Percentiles rank a stretch among this genome's conserved stretches.
Conservation (phyloP, 257 asterid genomes). For the Petrea volubilis region DNA sequence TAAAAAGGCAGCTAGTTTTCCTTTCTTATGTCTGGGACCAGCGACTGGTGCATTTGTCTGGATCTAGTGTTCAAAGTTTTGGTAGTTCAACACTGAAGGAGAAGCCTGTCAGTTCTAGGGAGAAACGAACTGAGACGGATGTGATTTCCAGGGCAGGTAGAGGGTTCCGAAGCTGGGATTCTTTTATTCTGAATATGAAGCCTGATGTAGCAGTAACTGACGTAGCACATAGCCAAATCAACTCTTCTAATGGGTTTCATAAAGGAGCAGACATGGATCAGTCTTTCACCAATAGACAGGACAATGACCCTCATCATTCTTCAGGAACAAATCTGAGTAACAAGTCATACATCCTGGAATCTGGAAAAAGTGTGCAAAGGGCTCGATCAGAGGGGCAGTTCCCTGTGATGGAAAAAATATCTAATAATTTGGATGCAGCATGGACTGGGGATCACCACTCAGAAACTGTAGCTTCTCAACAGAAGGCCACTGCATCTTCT, state of each 20-base stretch:
- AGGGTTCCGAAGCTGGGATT: conserved; percentile 66
- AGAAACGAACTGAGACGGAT: conserved; percentile 41
- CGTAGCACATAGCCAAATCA: conserved; percentile 32
- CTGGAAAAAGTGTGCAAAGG: conserved; percentile 48
- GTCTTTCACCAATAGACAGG: conserved; percentile 34
- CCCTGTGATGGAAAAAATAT: conserved; percentile 45
- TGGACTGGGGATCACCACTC: conserved; percentile 58
- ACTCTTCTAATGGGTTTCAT: conserved; percentile 39
- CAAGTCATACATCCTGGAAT: conserved; percentile 32
- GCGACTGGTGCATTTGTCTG: conserved; percentile 37
- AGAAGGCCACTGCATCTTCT: conserved; percentile 28
- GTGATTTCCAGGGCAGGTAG: conserved; percentile 45
- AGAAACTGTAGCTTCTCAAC: conserved; percentile 22
- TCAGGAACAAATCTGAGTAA: conserved; percentile 34
- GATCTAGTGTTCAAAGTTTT: conserved; percentile 26
- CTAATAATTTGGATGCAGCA: conserved; percentile 58
- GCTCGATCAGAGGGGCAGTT: conserved; percentile 66
- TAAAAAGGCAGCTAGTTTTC: conserved; percentile 46
- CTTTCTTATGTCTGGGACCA: conserved; percentile 58
- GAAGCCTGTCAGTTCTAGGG: conserved; percentile 41
- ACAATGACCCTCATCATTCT: conserved; percentile 27
- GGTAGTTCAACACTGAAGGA: conserved; percentile 34
- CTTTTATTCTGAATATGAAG: conserved; percentile 52
- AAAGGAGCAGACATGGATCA: conserved; percentile 32
- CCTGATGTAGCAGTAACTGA: conserved; percentile 38